Percentiles rank a stretch among this genome's conserved stretches.
phyloP scores from a whole-genome alignment of 768 basidiomycete genomes.

The Gelatoporia subvermispora region DNA sequence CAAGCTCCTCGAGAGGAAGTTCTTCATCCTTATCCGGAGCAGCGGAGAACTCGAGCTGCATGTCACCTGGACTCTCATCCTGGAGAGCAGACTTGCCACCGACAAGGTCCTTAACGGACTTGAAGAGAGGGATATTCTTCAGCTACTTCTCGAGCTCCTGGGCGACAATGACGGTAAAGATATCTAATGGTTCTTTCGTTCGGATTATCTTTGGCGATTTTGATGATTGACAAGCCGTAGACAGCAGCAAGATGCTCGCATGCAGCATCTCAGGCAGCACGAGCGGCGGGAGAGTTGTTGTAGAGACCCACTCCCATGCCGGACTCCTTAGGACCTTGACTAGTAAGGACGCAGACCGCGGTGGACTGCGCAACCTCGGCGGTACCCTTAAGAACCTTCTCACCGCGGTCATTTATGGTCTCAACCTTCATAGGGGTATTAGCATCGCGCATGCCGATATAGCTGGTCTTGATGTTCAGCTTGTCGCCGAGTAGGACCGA shows the following conservation, averaged over 20 bases:
- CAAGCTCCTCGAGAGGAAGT: constrained; percentile 92
- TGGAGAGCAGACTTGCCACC: constrained; percentile 99
- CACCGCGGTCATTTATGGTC: constrained; percentile 77
- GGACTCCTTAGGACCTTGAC: constrained; percentile 95
- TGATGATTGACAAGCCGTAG: constrained; percentile 97
- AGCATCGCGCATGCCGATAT: constrained; percentile 88
- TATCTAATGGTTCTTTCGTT: constrained; percentile 96
- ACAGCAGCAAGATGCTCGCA: constrained; percentile 90
- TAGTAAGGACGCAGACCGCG: constrained; percentile 96
- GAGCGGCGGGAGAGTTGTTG: constrained; percentile 86
- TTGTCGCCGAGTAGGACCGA: constrained; percentile 94
- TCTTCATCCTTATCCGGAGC: constrained; percentile 99
- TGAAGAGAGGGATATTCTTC: constrained; percentile 82
- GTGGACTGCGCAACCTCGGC: constrained; percentile 91
- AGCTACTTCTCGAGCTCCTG: constrained; percentile 98
- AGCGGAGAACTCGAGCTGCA: constrained; percentile 90
- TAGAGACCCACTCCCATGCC: constrained; percentile 99
- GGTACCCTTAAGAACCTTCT: constrained; percentile 88
- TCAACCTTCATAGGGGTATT: constrained; percentile 89
- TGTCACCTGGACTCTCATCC: constrained; percentile 96
- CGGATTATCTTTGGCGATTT: constrained; percentile 98
- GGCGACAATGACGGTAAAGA: constrained; percentile 83
- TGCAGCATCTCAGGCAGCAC: constrained; percentile 95
- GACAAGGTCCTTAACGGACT: constrained; percentile 97
- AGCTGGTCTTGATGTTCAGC: constrained; percentile 80